Conservation (phyloP, 441 rosid genomes). For the Adansonia grandidieri region DNA sequence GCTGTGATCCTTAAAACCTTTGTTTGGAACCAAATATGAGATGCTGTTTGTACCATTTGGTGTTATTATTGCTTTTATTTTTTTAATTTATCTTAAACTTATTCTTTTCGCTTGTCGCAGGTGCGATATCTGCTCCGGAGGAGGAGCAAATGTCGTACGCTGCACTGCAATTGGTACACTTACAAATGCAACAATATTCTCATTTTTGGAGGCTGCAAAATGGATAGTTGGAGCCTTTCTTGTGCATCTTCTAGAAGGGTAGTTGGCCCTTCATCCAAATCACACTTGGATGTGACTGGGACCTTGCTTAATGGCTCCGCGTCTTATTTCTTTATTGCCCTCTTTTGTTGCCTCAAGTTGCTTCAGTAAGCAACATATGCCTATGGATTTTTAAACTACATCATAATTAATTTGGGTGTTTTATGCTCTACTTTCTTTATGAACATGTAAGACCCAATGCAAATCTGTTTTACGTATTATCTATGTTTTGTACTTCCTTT, state of each 20-base stretch:
- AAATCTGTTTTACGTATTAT: slow-evolving; percentile 24
- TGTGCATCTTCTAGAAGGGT: slow-evolving; percentile 74
- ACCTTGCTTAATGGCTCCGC: slow-evolving; percentile 70
- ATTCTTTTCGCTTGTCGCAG: slow-evolving; percentile 81
- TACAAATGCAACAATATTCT: slow-evolving; percentile 63
- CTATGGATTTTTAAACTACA: slow-evolving; percentile 40
- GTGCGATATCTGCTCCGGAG: slow-evolving; percentile 96
- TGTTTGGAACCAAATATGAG: slow-evolving; percentile 33
- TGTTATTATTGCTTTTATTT: slow-evolving; percentile 27
- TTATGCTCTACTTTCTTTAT: slow-evolving; percentile 1
- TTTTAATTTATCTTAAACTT: slow-evolving; percentile 47
- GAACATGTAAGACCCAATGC: background rate
- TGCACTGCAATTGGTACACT: slow-evolving; percentile 79
- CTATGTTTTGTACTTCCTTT: slow-evolving; percentile 24
- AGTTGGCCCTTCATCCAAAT: slow-evolving; percentile 75
- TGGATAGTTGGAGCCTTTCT: slow-evolving; percentile 77
- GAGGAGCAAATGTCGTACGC: slow-evolving; percentile 97
- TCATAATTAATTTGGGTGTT: slow-evolving; percentile 20
- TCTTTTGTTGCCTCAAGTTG: slow-evolving; percentile 78
- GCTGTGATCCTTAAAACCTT: slow-evolving; percentile 25
- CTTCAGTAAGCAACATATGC: slow-evolving; percentile 79
- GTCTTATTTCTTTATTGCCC: slow-evolving; percentile 69
- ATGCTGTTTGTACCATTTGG: slow-evolving; percentile 34
- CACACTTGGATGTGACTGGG: slow-evolving; percentile 77
- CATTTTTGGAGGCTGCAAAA: slow-evolving; percentile 87